Conservation (phyloP, 768 basidiomycete species). For the Lactifluus echinatus region DNA sequence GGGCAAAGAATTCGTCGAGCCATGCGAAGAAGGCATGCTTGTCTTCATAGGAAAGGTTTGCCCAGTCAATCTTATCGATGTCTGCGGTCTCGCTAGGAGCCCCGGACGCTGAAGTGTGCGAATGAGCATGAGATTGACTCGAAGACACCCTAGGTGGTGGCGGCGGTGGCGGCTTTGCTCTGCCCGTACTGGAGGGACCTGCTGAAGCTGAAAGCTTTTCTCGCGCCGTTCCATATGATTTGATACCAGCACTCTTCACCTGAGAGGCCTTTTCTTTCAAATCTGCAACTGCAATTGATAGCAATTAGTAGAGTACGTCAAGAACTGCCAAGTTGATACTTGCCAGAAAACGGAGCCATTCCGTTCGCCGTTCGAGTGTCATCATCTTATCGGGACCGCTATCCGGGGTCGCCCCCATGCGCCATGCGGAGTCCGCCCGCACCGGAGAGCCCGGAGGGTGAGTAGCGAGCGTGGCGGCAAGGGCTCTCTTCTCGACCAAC, state of each 20-base stretch:
- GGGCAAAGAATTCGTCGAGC: constrained; percentile 75
- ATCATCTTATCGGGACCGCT: too few species aligned
- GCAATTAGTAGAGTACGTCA: background rate
- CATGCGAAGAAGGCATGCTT: constrained; percentile 67
- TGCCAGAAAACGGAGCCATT: constrained; percentile 15
- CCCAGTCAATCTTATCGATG: constrained; percentile 50
- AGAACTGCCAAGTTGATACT: background rate
- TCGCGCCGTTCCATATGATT: constrained; percentile 4
- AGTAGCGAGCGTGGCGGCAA: too few species aligned
- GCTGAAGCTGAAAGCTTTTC: background rate
- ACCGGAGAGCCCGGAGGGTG: too few species aligned
- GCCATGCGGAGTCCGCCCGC: too few species aligned
- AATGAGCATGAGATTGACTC: background rate
- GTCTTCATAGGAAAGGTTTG: constrained; percentile 55
- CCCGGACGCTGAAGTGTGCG: background rate
- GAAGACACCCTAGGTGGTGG: background rate
- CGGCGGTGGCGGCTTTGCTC: constrained; percentile 1
- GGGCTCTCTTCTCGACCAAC: too few species aligned
- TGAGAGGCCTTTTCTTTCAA: constrained; percentile 12
- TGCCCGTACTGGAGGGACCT: background rate
- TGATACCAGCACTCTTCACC: constrained; percentile 3
- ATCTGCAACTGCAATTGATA: background rate
- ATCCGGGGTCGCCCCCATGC: too few species aligned
- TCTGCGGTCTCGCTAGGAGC: background rate
- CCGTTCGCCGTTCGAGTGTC: too few species aligned